Conservation (phyloP, 192 early-diverging fungal genomes). For the Backusella circina region DNA sequence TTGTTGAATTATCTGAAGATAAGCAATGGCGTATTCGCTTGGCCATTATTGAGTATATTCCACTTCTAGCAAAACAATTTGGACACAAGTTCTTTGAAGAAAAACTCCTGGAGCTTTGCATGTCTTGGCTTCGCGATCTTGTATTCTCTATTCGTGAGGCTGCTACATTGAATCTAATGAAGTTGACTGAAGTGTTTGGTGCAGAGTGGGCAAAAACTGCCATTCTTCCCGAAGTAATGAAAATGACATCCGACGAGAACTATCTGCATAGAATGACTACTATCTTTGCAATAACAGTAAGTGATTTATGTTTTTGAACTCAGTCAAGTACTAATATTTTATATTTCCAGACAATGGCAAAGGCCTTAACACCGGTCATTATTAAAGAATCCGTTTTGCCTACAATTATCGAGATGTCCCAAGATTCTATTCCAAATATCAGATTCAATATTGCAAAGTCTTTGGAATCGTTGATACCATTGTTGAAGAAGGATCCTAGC, state of each 20-base stretch:
- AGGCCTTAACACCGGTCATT: slow-evolving; percentile 81
- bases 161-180: slow-evolving; percentile 90
- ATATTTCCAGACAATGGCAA: slow-evolving; percentile 70
- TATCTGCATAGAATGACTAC: slow-evolving; percentile 99
- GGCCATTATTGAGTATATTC: slow-evolving; percentile 99
- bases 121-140: slow-evolving; percentile 97
- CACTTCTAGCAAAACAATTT: slow-evolving; percentile 92
- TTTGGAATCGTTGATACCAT: slow-evolving; percentile 78
- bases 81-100: slow-evolving; percentile 97
- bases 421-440: slow-evolving; percentile 98
- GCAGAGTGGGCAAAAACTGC: slow-evolving; percentile 94
- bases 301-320: slow-evolving; percentile 1
- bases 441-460: slow-evolving; percentile 99
- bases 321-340: background rate
- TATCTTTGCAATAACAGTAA: slow-evolving; percentile 89
- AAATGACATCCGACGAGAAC: slow-evolving; percentile 82
- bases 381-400: slow-evolving; percentile 89
- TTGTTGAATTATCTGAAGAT: slow-evolving; percentile 98
- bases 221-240: slow-evolving; percentile 93
- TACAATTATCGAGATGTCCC: slow-evolving; percentile 74
- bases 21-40: slow-evolving; percentile 99
- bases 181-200: slow-evolving; percentile 98
- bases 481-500: slow-evolving; percentile 64
- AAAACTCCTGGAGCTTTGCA: slow-evolving; percentile 89
- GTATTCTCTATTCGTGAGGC: slow-evolving; percentile 98